Percentiles rank a stretch among this genome's conserved stretches.
These are phyloP conservation scores for Ceratobasidium sp. DNA, from an alignment of 1,284 basidiomycete species.

Conservation along the genomic window DNA sequence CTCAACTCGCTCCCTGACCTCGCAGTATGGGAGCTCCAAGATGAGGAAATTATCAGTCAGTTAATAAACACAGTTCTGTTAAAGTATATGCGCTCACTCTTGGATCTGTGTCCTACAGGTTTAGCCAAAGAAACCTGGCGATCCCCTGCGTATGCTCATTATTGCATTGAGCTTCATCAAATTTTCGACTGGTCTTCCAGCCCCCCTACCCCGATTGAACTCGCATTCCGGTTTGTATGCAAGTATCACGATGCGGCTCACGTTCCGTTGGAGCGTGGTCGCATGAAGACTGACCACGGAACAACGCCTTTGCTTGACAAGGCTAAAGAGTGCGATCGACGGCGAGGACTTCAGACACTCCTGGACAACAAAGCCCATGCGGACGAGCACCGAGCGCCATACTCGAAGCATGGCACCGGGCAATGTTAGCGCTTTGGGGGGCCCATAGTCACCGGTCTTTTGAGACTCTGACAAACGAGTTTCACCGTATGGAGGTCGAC, in stretches of 20 bases:
- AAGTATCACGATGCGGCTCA: neutral
- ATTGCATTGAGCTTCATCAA: too few relatives aligned
- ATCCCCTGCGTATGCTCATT: too few relatives aligned
- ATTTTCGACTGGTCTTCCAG: too few relatives aligned
- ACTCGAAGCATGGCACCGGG: slow-evolving; percentile 3
- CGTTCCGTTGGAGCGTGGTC: neutral
- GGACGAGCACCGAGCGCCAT: too few relatives aligned
- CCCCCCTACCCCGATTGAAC: too few relatives aligned
- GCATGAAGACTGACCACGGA: neutral
- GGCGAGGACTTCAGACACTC: too few relatives aligned
- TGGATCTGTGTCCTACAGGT: too few relatives aligned
- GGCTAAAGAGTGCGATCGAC: neutral
- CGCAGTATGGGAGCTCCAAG: too few relatives aligned
- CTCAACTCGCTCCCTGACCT: too few relatives aligned
- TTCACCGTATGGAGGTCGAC: slow-evolving; percentile 46
- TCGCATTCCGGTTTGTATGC: too few relatives aligned
- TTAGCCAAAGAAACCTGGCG: too few relatives aligned
- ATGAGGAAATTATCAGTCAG: neutral
- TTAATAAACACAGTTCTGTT: neutral
- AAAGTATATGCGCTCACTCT: neutral
- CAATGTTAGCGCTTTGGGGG: slow-evolving; percentile 13
- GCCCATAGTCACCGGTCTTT: slow-evolving; percentile 42
- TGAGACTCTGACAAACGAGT: slow-evolving; percentile 44
- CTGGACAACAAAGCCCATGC: too few relatives aligned
- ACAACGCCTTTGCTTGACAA: neutral